Base-by-base conservation (phyloP, 441 rosid species). In the Kokia cookei region DNA sequence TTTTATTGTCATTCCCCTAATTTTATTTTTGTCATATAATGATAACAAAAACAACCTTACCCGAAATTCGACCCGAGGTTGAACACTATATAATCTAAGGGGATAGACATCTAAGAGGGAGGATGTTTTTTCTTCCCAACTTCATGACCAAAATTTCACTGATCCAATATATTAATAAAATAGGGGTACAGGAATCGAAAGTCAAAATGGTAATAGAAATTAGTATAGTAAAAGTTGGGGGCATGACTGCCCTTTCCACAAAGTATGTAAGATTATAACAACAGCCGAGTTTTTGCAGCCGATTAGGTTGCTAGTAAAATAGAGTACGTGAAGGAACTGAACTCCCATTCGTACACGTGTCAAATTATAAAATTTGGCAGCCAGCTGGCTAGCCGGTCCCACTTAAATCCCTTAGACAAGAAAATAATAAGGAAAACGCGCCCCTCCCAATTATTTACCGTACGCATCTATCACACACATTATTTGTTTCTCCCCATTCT, bases 301-400 rank as follows among this genome's bases (percentile, higher is more conserved):
- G 47, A 63, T 19, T 22, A 12, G 5, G n/a, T 27, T 51, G 32
- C 17, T 37, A 37, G 37, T 29, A 24, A 51, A 37, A 53, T 19
- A 64, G 58, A 77, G 72, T 53, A 77, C 87, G 91, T 83, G 88
- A 84, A 83, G 90, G 86, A 84, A 86, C 80, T 60, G 73, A 87
- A 86, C 82, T 81, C 85, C 82, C 81, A 81, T 74, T 73, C 9
- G 82, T 4, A 82, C 93, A 88, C 89, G 91, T 89, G 95, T 84
- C 87, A 67, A 53, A 15, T 67, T 26, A 45, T 15, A 22, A 73
- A 79, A 84, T 69, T 75, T 74, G 88, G 84, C 69, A 76, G 80
- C 87, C 90, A 89, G 88, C 90, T 86, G 89, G 88, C 90, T 86
- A 88, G 85, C 78, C 76, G 72, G 82, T 72, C 88, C 84, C 79